Evolutionary conservation across 176 grass and related monocot species (phyloP).

Genomic region (Echinochloa phyllopogon): DNA sequence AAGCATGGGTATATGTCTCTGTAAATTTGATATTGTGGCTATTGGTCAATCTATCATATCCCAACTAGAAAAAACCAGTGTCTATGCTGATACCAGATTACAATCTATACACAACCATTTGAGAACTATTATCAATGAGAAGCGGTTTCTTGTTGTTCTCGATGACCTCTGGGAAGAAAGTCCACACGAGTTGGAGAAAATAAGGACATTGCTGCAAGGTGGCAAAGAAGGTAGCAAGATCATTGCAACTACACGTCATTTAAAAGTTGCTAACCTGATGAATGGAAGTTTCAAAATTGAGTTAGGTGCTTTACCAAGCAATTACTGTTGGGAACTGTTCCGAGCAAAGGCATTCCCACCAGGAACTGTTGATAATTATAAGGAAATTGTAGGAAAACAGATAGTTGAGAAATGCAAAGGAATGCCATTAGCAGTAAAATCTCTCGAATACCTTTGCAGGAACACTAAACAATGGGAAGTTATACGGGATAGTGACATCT

Average conservation of each 20-base stretch:
- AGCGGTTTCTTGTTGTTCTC: not conserved
- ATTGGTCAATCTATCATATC: not conserved
- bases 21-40: not conserved
- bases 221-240: constrained; percentile 1
- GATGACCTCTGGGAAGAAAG: constrained; percentile 3
- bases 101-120: not conserved
- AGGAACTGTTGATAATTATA: not conserved
- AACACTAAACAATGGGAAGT: not conserved
- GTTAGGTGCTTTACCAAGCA: not conserved
- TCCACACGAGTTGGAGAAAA: not conserved
- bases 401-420: constrained; percentile 17
- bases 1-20: not conserved
- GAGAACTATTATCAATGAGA: not conserved
- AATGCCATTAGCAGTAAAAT: constrained; percentile 14
- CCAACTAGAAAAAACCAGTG: not conserved
- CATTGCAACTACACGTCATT: not conserved
- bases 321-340: constrained; percentile 8
- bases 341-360: not conserved
- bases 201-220: not conserved
- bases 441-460: not conserved
- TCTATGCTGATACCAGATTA: not conserved
- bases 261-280: not conserved
- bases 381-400: not conserved
- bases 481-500: not conserved
- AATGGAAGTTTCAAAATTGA: not conserved